phyloP scores from a whole-genome alignment of 176 grass and related monocot genomes.

The Aegilops longissima region DNA sequence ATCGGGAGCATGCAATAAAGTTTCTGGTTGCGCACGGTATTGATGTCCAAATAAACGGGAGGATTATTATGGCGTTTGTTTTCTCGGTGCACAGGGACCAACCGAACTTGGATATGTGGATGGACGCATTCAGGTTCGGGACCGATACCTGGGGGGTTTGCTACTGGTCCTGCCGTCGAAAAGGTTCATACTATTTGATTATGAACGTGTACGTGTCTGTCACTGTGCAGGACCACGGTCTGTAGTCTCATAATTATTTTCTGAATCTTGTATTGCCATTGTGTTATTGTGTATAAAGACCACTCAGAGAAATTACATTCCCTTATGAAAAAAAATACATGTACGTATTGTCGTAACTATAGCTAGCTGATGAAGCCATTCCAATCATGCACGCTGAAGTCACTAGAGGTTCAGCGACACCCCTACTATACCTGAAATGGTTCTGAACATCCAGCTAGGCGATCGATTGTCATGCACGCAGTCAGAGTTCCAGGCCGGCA shows the following conservation, averaged over 20 bases:
- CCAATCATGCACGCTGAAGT: neutral
- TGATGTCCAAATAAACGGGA: neutral
- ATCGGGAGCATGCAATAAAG: neutral
- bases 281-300: neutral
- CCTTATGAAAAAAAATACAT: too few species aligned
- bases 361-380: neutral
- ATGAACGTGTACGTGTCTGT: neutral
- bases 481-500: slow-evolving; percentile 2
- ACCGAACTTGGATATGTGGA: neutral
- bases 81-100: neutral
- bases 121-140: neutral
- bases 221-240: neutral
- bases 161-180: neutral
- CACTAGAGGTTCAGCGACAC: neutral
- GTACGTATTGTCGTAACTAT: too few species aligned
- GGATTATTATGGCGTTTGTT: neutral
- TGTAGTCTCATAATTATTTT: neutral
- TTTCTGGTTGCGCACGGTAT: neutral
- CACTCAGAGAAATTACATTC: too few species aligned
- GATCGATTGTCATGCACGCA: neutral
- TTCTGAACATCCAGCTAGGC: neutral
- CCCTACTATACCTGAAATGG: neutral
- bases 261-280: neutral
- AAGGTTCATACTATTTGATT: neutral
- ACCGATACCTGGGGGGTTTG: neutral